Base-by-base conservation (phyloP, 2,329 filamentous ascomycete species). In the Diaporthe australafricana region DNA sequence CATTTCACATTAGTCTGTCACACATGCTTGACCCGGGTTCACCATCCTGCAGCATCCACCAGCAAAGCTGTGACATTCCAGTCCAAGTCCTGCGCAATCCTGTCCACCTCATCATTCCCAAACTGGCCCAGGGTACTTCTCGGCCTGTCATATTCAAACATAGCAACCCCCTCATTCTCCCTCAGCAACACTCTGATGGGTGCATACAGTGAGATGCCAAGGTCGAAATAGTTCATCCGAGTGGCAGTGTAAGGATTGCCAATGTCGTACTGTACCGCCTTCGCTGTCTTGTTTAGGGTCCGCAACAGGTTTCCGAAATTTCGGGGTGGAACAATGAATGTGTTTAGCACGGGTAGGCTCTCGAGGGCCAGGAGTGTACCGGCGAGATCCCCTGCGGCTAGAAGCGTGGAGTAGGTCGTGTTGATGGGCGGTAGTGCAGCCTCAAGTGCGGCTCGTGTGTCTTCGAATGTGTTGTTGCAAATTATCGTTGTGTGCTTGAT, bases 391-490 rank as follows among this genome's bases (percentile, higher is more conserved):
- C 57, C 57, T 12, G 27, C 12, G 17, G 57, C 20, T 17, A 63
- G 57, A 63, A 35, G 57, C 3, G 42, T 32, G 20, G 57, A 47
- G 17, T 25, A 63, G 20, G 42, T 48, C 1, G 57, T 63, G 57
- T 63, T 63, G 40, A 63, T 22, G 7, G 57, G 42, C 5, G 57
- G 57, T 1, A 63, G 2, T 2, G 57, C 32, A 20, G 25, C 27
- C 20, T 63, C 57, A 7, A 63, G 40, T 14, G 40, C 40, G 3
- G 27, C n/a, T 2, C 27, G 42, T 17, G 57, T 63, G 20, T 63
- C 57, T 11, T 63, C 57, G 20, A 63, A 63, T 35, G 57, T 63
- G 40, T 42, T 42, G 16, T 48, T 63, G 27, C 27, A 63, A 7
- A 48, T 5, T 17, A 63, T 63, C 12, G 40, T 63, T 8, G 40